phyloP scores from a whole-genome alignment of 352 stramenopile species.

The Elongisporangium undulatum region DNA sequence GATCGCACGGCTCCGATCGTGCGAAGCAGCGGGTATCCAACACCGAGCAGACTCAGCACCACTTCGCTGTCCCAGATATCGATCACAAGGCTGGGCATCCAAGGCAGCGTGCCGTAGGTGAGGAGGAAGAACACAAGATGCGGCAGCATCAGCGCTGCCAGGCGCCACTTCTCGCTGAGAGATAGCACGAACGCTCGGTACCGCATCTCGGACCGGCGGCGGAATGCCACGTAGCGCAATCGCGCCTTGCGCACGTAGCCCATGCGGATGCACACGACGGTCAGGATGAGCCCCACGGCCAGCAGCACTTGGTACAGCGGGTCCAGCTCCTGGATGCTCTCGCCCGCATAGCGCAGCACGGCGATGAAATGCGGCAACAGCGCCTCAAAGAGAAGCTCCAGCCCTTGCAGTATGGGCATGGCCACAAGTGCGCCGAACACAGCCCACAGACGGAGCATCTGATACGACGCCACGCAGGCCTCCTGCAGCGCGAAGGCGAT shows the following conservation, averaged over 20 bases:
- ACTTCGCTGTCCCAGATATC: slow-evolving; percentile 54
- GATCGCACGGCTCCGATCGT: slow-evolving; percentile 55
- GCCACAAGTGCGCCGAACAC: slow-evolving; percentile 42
- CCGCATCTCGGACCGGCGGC: slow-evolving; percentile 40
- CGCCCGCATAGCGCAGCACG: slow-evolving; percentile 21
- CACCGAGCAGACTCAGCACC: slow-evolving; percentile 50
- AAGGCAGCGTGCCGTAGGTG: slow-evolving; percentile 57
- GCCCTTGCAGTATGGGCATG: slow-evolving; percentile 39
- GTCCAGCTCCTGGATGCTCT: slow-evolving; percentile 54
- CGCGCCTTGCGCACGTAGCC: slow-evolving; percentile 63
- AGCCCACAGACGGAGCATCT: slow-evolving; percentile 55
- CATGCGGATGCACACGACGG: slow-evolving; percentile 47
- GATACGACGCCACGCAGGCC: slow-evolving; percentile 47
- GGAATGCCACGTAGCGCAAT: slow-evolving; percentile 44
- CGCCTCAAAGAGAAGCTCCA: slow-evolving; percentile 37
- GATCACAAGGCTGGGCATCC: slow-evolving; percentile 35
- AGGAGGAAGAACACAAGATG: slow-evolving; percentile 59
- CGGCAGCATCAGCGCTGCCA: slow-evolving; percentile 55
- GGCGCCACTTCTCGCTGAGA: slow-evolving; percentile 63
- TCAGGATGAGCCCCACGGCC: slow-evolving; percentile 19
- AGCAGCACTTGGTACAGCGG: slow-evolving; percentile 48
- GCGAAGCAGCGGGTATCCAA: slow-evolving; percentile 62
- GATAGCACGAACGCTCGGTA: slow-evolving; percentile 70
- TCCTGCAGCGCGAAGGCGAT: slow-evolving; percentile 55
- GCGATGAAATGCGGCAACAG: slow-evolving; percentile 65